Base-by-base conservation (phyloP, 129 eudicot genomes). In the Escallonia herrerae region DNA sequence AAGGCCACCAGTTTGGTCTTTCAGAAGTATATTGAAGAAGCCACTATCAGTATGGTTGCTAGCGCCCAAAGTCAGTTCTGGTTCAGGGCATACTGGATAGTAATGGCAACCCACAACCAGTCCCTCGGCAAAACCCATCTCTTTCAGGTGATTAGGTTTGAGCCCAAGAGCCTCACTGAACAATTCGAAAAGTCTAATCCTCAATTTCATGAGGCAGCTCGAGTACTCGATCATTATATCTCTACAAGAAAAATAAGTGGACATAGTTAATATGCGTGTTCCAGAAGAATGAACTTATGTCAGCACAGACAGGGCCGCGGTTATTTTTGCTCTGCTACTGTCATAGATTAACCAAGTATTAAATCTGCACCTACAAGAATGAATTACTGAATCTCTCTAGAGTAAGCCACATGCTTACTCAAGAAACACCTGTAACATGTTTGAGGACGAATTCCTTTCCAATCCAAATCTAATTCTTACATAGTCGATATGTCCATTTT, bases 21-120 rank as follows among this genome's bases (percentile, higher is more conserved):
- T 87, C 8, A 81, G 66, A 66, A 85, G 70, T 42, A 85, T 12
- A 5, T 81, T 82, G 14, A 85, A 37, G 61, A 81, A 81, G 7
- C 76, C 82, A 6, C 73, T 60, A 64, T 85, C 85, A 2, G 82
- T 72, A 57, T 79, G 91, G 15, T 52, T 57, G 52, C 55, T 60
- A 11, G 67, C 3, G 10, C 85, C 87, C 3, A 85, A 43, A 8
- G 83, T 79, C 67, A 78, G 8, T 4, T 85, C 83, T 5, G 85
- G 87, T 56, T 85, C 63, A 39, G 85, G 91, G 70, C 93, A 85
- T 12, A 70, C 52, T 3, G 93, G 93, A 41, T 85, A 85, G 64
- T 82, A 85, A 51, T 85, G 81, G 10, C 81, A 83, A 7, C 66
- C 4, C 3, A 81, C 8, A 38, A 50, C 68, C 5, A 69, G 73